Evolutionary conservation across 2,329 filamentous ascomycete genomes (phyloP).

Genomic region (Pseudogymnoascus sp.): DNA sequence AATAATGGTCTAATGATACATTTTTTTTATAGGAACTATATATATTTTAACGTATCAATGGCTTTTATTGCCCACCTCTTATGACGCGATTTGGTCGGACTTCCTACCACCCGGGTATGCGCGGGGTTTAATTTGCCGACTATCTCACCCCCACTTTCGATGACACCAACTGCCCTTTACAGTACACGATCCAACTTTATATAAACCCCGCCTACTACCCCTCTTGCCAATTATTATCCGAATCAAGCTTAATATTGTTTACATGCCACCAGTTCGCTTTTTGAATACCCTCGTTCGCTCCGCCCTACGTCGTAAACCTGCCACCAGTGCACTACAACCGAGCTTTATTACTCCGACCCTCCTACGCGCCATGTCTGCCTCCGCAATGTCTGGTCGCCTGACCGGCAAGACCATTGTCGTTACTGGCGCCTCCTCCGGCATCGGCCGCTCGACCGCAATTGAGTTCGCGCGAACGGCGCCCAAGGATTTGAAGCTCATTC

Average conservation of each 20-base stretch:
- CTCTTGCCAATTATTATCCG: not conserved
- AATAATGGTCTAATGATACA: no score
- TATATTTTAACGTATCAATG: no score
- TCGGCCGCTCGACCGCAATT: slow-evolving; percentile 73
- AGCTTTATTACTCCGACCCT: slow-evolving; percentile 1
- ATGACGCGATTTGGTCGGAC: not conserved
- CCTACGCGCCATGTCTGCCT: slow-evolving; percentile 46
- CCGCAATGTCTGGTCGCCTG: slow-evolving; percentile 72
- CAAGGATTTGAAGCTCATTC: slow-evolving; percentile 68
- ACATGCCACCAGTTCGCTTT: not conserved
- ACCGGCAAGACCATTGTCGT: slow-evolving; percentile 87
- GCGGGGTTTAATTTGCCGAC: not conserved
- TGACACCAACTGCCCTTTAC: not conserved
- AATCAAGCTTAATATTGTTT: not conserved
- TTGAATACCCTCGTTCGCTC: not conserved
- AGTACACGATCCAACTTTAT: not conserved
- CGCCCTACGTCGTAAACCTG: not conserved
- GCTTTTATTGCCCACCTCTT: not conserved
- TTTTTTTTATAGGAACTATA: no score
- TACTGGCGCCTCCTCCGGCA: slow-evolving; percentile 88
- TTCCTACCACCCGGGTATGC: not conserved
- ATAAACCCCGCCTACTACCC: slow-evolving; percentile 1
- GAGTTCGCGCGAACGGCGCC: slow-evolving; percentile 88
- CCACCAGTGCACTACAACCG: not conserved
- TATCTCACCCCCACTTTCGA: slow-evolving; percentile 2